These are phyloP conservation scores for Chlorokybus atmophyticus DNA, from an alignment of 139 green algal genomes.

Conservation along the genomic window DNA sequence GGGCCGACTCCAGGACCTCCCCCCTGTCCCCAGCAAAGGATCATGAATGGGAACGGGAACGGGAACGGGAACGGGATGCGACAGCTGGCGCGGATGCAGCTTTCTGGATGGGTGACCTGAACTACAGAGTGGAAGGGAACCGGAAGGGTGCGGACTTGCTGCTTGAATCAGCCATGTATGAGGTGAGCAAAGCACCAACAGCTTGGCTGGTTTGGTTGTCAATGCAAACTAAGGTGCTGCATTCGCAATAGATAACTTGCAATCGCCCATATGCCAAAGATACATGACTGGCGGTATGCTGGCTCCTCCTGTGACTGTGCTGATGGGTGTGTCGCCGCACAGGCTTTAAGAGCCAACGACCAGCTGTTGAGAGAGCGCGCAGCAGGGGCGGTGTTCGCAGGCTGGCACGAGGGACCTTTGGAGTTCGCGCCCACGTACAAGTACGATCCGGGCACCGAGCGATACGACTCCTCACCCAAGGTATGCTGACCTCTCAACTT, in stretches of 20 bases:
- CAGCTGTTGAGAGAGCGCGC: slow-evolving; percentile 12
- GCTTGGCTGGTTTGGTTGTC: no score
- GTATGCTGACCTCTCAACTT: no score
- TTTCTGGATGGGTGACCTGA: slow-evolving; percentile 23
- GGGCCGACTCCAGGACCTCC: slow-evolving; percentile 1
- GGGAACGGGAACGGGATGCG: no score
- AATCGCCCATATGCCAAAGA: no score
- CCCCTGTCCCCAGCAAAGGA: no score
- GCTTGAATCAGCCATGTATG: slow-evolving; percentile 5
- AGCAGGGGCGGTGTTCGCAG: not conserved
- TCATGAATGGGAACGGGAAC: no score
- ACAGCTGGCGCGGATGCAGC: not conserved
- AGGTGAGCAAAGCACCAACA: no score
- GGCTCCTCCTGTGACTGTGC: not conserved
- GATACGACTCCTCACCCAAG: slow-evolving; percentile 19
- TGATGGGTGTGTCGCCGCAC: not conserved
- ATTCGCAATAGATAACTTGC: no score
- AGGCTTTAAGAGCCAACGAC: slow-evolving; percentile 13
- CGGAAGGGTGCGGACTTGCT: slow-evolving; percentile 5
- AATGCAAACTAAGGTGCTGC: no score
- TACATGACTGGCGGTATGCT: not conserved
- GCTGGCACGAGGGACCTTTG: slow-evolving; percentile 6
- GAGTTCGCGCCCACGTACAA: slow-evolving; percentile 24
- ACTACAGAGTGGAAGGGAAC: slow-evolving; percentile 24
- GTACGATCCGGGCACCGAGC: slow-evolving; percentile 10